Percentiles rank a stretch among this genome's conserved stretches.
phyloP scores from a whole-genome alignment of 1,284 basidiomycete species.

The Paramarasmius palmivorus region DNA sequence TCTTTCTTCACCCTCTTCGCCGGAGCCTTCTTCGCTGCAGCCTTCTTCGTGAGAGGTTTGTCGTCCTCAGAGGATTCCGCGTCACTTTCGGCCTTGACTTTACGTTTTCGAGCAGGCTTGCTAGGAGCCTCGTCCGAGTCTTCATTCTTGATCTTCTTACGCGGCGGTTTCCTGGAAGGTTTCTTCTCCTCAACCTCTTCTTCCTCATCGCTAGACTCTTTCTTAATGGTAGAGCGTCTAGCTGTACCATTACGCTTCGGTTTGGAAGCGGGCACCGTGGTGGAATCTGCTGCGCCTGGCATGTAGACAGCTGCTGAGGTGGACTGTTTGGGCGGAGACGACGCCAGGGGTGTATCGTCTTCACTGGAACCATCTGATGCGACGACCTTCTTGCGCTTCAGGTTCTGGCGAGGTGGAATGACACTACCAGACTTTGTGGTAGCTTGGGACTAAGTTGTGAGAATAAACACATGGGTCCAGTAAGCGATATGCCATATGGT shows the following conservation, averaged over 20 bases:
- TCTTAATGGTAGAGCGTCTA: slow-evolving; percentile 19
- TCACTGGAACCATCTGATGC: slow-evolving; percentile 58
- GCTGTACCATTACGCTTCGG: slow-evolving; percentile 35
- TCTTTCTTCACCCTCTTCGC: slow-evolving; percentile 26
- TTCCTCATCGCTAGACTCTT: slow-evolving; percentile 30
- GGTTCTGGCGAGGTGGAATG: slow-evolving; percentile 40
- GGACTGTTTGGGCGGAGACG: slow-evolving; percentile 59
- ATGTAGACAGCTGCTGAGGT: slow-evolving; percentile 41
- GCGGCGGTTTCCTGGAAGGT: slow-evolving; percentile 48
- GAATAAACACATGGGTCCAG: slow-evolving; percentile 22
- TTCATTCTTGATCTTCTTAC: slow-evolving; percentile 71
- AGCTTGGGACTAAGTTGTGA: slow-evolving; percentile 42
- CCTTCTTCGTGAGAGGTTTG: slow-evolving; percentile 37
- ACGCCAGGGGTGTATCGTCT: slow-evolving; percentile 72
- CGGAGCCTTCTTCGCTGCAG: slow-evolving; percentile 30
- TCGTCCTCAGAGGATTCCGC: slow-evolving; percentile 47
- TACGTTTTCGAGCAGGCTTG: slow-evolving; percentile 50
- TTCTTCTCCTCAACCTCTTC: slow-evolving; percentile 33
- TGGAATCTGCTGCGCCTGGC: slow-evolving; percentile 41
- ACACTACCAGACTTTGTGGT: slow-evolving; percentile 48
- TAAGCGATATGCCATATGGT: slow-evolving; percentile 8
- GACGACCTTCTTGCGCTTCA: slow-evolving; percentile 61
- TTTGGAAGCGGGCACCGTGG: slow-evolving; percentile 35
- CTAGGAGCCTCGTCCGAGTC: slow-evolving; percentile 42
- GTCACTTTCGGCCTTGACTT: slow-evolving; percentile 55